Conservation (phyloP, 106 monocot species). For the Allium fistulosum region DNA sequence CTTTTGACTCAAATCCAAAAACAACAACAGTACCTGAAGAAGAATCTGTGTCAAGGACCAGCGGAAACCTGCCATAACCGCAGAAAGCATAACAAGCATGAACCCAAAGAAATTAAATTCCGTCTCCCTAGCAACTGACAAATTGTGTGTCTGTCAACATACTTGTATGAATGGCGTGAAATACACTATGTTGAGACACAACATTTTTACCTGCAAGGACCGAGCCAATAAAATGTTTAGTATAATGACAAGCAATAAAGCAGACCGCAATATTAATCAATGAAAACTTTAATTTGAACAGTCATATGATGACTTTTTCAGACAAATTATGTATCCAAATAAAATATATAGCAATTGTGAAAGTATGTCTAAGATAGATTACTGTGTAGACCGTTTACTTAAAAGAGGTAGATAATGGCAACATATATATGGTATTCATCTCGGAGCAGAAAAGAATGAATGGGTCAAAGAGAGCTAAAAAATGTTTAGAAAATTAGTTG, state of each 20-base stretch:
- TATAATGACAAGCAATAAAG: not conserved
- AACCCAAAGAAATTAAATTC: conserved; percentile 92
- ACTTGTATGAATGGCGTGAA: conserved; percentile 8
- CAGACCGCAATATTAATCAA: not conserved
- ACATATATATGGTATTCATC: too few species aligned
- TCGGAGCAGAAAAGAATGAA: too few species aligned
- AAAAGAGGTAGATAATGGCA: too few species aligned
- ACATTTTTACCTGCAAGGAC: conserved; percentile 10
- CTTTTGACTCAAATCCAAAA: too few species aligned
- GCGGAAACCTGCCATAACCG: conserved; percentile 92
- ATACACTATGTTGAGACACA: not conserved
- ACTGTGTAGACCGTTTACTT: too few species aligned
- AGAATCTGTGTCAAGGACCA: conserved; percentile 98
- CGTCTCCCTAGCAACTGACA: conserved; percentile 80
- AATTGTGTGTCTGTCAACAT: conserved; percentile 12
- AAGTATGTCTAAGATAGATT: too few species aligned
- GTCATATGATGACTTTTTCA: too few species aligned
- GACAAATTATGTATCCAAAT: too few species aligned
- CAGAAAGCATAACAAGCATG: conserved; percentile 77
- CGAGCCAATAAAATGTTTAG: not conserved
- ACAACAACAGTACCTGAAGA: conserved; percentile 46
- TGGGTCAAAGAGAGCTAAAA: too few species aligned
- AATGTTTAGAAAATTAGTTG: too few species aligned
- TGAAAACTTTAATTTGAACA: too few species aligned
- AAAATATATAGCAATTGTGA: too few species aligned